Base-by-base conservation (phyloP, 163 green algal genomes). In the Scenedesmus sp. region DNA sequence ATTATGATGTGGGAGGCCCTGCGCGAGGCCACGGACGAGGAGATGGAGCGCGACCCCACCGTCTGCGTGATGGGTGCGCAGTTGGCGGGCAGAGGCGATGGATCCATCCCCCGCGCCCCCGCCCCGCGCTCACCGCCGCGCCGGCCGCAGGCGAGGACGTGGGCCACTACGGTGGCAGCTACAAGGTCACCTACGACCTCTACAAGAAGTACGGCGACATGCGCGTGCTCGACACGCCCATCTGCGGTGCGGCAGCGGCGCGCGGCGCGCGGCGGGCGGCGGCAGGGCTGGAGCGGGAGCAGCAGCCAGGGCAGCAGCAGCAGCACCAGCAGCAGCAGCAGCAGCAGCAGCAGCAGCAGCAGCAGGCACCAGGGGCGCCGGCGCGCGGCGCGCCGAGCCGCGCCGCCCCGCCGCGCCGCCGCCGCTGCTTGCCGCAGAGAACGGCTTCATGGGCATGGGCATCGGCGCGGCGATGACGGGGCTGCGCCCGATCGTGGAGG, bases 141-240 rank as follows among this genome's bases (percentile, higher is more conserved):
- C 31, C 20, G 66, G 54, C 45, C 44, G 48, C 51, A 95, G 92
- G 94, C 36, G 95, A 98, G 90, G 95, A 98, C 66, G 95, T 98
- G 31, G 95, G 95, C 10, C 95, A 98, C 89, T 98, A 98, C 62
- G 95, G 95, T 33, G 95, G 95, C 39, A 95, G 87, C 31, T 98
- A 98, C 91, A 98, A 98, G 88, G 91, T 95, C 54, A 94, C 93
- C 2, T 94, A 95, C 60, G 94, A 91, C 48, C 86, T 98, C 72
- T 94, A 98, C 90, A 98, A 98, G 84, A 98, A 98, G 91, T 98
- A 96, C 79, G 95, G 95, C 34, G 93, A 98, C 67, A 91, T 96
- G 87, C 88, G 95, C 11, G 82, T 98, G 58, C 87, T 98, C 57
- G 95, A 98, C 85, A 98, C 95, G 0, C 95, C 95, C 83, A 99